Evolutionary conservation across 352 stramenopile species (phyloP).

Genomic region (Globisporangium megalacanthum): DNA sequence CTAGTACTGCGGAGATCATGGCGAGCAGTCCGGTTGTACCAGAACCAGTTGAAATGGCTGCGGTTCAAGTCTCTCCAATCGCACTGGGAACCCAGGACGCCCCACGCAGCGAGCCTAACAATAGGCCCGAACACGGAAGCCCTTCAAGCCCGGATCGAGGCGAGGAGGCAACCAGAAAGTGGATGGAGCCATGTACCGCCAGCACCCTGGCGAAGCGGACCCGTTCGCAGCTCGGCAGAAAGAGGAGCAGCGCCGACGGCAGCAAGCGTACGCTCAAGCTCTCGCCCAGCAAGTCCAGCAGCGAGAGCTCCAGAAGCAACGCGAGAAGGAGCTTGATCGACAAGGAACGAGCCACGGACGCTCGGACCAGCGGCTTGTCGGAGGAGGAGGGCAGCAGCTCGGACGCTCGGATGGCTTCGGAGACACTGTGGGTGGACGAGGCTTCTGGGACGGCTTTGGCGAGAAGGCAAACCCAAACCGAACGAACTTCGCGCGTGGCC

Average conservation of each 20-base stretch:
- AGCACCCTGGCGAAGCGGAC: constrained; percentile 11
- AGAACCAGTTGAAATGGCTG: no score
- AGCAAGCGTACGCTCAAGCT: constrained; percentile 52
- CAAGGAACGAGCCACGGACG: constrained; percentile 12
- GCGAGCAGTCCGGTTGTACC: no score
- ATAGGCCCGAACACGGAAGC: no score
- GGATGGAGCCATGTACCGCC: constrained; percentile 9
- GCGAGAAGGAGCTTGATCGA: constrained; percentile 26
- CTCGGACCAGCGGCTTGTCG: neutral
- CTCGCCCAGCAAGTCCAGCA: constrained; percentile 52
- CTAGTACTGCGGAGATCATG: no score
- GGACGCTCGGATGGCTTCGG: neutral
- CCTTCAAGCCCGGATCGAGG: no score
- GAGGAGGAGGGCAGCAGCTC: neutral
- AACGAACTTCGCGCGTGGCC: constrained; percentile 41
- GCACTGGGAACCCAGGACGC: no score
- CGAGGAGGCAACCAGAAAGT: no score
- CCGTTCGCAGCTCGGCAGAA: constrained; percentile 21
- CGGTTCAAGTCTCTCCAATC: no score
- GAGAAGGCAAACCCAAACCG: constrained; percentile 24
- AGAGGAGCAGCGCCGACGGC: constrained; percentile 45
- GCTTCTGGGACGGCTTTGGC: constrained; percentile 43
- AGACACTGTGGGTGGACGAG: neutral
- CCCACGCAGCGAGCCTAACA: no score
- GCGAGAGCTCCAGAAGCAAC: constrained; percentile 42